Percentiles rank a stretch among this genome's conserved stretches.
Evolutionary conservation across 306 rosid genomes (phyloP).

Genomic region (Comarum palustre): DNA sequence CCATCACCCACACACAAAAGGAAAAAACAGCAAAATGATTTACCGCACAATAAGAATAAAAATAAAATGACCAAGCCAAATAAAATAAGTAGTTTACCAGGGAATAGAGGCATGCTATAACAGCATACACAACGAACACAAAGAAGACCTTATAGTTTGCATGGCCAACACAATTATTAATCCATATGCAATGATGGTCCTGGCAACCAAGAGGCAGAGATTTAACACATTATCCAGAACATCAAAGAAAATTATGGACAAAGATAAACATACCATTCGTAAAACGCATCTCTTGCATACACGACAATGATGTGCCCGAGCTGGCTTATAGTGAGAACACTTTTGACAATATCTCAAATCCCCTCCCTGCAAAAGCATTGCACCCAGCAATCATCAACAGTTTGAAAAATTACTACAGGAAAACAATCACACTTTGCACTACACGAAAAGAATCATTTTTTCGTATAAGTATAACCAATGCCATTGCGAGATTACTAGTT

Average conservation of each 20-base stretch:
- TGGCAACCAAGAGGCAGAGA: conserved; percentile 46
- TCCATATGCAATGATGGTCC: conserved; percentile 99
- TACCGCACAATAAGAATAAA: conserved; percentile 10
- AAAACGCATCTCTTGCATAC: conserved; percentile 92
- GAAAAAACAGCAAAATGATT: neutral
- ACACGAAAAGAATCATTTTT: too few species aligned
- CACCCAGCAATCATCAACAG: neutral
- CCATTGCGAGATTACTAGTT: neutral
- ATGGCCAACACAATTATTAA: conserved; percentile 91
- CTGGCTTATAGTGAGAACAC: conserved; percentile 92
- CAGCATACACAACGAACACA: conserved; percentile 78
- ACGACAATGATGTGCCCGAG: conserved; percentile 98
- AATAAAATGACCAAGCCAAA: conserved; percentile 16
- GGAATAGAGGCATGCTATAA: conserved; percentile 74
- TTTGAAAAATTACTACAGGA: neutral
- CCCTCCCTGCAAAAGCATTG: conserved; percentile 68
- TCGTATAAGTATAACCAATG: neutral
- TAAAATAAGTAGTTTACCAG: conserved; percentile 57
- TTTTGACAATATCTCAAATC: conserved; percentile 95
- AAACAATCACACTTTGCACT: conserved; percentile 11
- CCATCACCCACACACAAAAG: neutral
- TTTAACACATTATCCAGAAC: conserved; percentile 34
- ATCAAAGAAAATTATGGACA: conserved; percentile 24
- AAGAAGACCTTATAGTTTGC: conserved; percentile 89
- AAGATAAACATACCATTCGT: conserved; percentile 74